Conservation (phyloP, 2,329 filamentous ascomycete species). For the Beauveria sp. region DNA sequence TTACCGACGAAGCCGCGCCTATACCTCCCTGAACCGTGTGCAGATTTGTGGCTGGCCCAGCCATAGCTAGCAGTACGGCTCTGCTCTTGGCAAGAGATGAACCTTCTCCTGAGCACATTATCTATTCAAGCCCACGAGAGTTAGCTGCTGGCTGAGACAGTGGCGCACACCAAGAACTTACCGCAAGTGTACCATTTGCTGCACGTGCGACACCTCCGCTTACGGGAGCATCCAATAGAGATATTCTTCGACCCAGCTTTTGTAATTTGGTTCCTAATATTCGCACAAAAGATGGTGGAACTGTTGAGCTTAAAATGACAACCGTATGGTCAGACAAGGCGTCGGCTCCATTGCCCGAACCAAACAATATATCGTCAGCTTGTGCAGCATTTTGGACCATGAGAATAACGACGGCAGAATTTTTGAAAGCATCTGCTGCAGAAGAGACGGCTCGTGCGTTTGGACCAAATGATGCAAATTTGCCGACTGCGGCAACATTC, state of each 20-base stretch:
- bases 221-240: conserved; percentile 28
- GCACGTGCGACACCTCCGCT: conserved; percentile 30
- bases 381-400: conserved; percentile 30
- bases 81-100: conserved; percentile 18
- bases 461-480: conserved; percentile 20
- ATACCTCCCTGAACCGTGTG: conserved; percentile 44
- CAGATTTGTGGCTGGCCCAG: conserved; percentile 23
- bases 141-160: background rate
- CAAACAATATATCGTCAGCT: conserved; percentile 25
- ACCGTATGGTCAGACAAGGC: conserved; percentile 21
- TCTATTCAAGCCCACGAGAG: conserved; percentile 13
- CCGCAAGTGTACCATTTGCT: conserved; percentile 27
- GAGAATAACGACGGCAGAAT: conserved; percentile 24
- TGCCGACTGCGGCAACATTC: conserved; percentile 21
- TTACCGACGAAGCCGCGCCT: conserved; percentile 47
- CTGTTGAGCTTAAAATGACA: conserved; percentile 29
- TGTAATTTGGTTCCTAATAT: conserved; percentile 17
- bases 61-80: conserved; percentile 24
- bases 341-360: conserved; percentile 20
- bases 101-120: conserved; percentile 25
- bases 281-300: conserved; percentile 24
- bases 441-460: conserved; percentile 18
- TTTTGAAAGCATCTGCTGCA: conserved; percentile 21
- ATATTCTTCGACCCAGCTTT: conserved; percentile 19
- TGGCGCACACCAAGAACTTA: conserved; percentile 12